Percentiles rank a stretch among this genome's conserved stretches.
Conservation (phyloP, 2,329 filamentous ascomycete genomes). For the Calonectria henricotiae region DNA sequence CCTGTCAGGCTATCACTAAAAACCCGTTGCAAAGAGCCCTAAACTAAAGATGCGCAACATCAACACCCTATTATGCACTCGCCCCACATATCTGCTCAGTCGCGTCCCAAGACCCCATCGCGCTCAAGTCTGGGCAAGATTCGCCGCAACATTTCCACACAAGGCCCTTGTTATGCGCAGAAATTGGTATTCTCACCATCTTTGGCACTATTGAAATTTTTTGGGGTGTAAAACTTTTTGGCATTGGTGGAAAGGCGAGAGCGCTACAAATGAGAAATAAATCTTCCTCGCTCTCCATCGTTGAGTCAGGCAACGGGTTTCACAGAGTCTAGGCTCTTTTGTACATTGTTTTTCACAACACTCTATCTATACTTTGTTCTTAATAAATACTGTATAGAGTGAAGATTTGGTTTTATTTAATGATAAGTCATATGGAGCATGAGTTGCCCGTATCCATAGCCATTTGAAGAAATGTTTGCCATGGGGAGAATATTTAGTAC, state of each 20-base stretch:
- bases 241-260: slow-evolving; percentile 50
- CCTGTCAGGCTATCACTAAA: not conserved
- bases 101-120: not conserved
- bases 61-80: not conserved
- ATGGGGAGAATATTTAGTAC: too few species aligned
- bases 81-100: not conserved
- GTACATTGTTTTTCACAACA: not conserved
- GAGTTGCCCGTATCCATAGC: too few species aligned
- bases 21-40: not conserved
- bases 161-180: not conserved
- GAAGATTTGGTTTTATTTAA: too few species aligned
- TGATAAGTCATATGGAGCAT: too few species aligned
- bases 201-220: slow-evolving; percentile 57
- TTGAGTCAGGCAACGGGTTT: not conserved
- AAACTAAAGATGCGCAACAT: not conserved
- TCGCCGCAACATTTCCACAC: not conserved
- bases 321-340: not conserved
- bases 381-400: too few species aligned
- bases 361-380: not conserved
- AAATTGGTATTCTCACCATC: slow-evolving; percentile 49
- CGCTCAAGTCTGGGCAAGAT: not conserved
- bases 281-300: not conserved
- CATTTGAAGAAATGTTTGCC: too few species aligned
- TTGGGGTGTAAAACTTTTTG: slow-evolving; percentile 54
- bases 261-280: not conserved